Evolutionary conservation across 352 stramenopile species (phyloP).

Genomic region (Phytophthora podocarpi): DNA sequence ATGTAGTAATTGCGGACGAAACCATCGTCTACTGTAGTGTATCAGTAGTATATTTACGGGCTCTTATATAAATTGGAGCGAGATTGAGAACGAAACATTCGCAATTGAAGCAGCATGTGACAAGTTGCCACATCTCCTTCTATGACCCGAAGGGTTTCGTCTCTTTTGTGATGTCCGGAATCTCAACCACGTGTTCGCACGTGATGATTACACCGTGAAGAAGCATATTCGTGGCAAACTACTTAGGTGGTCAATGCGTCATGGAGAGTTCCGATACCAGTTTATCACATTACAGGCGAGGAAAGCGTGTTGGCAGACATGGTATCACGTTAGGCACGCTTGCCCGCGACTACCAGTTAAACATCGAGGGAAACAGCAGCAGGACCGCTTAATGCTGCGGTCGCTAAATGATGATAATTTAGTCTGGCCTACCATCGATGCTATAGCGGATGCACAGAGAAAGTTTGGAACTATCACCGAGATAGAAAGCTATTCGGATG

Average conservation of each 20-base stretch:
- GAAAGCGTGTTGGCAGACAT: constrained; percentile 23
- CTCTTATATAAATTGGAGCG: constrained; percentile 14
- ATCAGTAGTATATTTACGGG: background rate
- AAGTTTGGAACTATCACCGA: background rate
- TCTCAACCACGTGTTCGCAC: constrained; percentile 6
- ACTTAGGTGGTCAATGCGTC: constrained; percentile 1
- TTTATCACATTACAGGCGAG: background rate
- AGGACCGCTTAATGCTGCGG: background rate
- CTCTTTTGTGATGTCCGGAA: constrained; percentile 11
- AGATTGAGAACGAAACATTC: constrained; percentile 17
- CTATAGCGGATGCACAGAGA: background rate
- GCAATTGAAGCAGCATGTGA: constrained; percentile 23
- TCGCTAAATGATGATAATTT: constrained; percentile 4
- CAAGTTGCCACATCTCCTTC: constrained; percentile 18
- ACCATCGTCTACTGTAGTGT: background rate
- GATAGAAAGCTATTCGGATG: too few species aligned
- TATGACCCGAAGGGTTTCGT: background rate
- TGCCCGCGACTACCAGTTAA: background rate
- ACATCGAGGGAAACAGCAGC: background rate
- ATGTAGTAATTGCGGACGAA: background rate
- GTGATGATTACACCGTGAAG: background rate
- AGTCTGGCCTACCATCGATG: constrained; percentile 2
- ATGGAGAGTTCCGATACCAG: constrained; percentile 1
- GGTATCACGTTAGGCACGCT: constrained; percentile 5
- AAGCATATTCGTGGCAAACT: constrained; percentile 7